Percentiles rank a stretch among this genome's conserved stretches.
phyloP scores from a whole-genome alignment of 495 filamentous ascomycete genomes.

The Lophiostoma macrostomum region DNA sequence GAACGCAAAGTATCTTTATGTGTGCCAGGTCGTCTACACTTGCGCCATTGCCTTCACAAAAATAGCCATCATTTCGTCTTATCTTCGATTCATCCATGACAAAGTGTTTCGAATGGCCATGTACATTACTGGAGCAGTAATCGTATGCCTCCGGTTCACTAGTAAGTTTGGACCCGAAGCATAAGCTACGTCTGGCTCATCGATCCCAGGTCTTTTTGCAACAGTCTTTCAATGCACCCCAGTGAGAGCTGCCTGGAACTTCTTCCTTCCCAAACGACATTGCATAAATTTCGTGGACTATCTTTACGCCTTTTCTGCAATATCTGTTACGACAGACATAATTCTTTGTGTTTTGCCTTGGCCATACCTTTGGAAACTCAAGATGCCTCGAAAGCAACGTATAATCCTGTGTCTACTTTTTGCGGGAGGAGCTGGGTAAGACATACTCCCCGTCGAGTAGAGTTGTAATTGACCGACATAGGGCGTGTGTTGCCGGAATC shows the following conservation, averaged over 20 bases:
- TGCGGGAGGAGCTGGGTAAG: slow-evolving; percentile 21
- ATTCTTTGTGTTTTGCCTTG: slow-evolving; percentile 23
- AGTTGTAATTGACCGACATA: background rate
- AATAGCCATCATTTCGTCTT: slow-evolving; percentile 27
- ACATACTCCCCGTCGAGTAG: too few species aligned
- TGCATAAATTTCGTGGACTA: slow-evolving; percentile 24
- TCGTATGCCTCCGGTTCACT: slow-evolving; percentile 22
- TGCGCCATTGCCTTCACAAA: slow-evolving; percentile 31
- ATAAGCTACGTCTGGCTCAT: background rate
- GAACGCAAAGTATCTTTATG: slow-evolving; percentile 15
- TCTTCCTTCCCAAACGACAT: slow-evolving; percentile 7
- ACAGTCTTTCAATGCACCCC: slow-evolving; percentile 30
- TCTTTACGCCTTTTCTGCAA: slow-evolving; percentile 24
- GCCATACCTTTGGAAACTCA: slow-evolving; percentile 25
- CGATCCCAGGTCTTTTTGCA: slow-evolving; percentile 17
- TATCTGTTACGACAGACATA: slow-evolving; percentile 21
- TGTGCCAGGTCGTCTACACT: slow-evolving; percentile 27
- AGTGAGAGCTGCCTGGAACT: slow-evolving; percentile 25
- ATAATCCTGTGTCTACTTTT: slow-evolving; percentile 29
- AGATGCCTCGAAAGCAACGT: slow-evolving; percentile 26
- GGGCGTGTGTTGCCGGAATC: slow-evolving; percentile 23
- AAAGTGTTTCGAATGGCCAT: slow-evolving; percentile 18
- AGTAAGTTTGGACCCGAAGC: background rate
- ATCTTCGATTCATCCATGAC: slow-evolving; percentile 24
- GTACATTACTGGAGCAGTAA: slow-evolving; percentile 14